Percentiles rank a stretch among this genome's conserved stretches.
Evolutionary conservation across 306 rosid genomes (phyloP).

Genomic region (Begonia loranthoides): DNA sequence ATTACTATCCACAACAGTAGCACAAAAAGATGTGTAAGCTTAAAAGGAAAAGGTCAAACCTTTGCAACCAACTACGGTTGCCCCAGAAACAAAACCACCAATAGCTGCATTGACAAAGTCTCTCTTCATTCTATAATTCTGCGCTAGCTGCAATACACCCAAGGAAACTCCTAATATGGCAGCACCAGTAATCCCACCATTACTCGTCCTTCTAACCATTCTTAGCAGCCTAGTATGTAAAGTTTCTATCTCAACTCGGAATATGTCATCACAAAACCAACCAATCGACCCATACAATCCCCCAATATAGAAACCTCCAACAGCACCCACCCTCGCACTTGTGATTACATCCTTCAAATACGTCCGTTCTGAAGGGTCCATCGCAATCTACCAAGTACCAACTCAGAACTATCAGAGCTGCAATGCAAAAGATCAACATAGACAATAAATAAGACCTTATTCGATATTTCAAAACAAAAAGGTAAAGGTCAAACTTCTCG

Average conservation of each 20-base stretch:
- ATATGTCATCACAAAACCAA: conserved; percentile 91
- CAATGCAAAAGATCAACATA: too few relatives aligned
- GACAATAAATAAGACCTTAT: too few relatives aligned
- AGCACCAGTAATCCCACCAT: conserved; percentile 76
- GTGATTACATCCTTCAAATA: conserved; percentile 75
- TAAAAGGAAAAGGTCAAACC: conserved; percentile 25
- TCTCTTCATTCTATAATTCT: conserved; percentile 71
- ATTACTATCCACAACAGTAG: neutral
- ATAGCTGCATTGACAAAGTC: conserved; percentile 90
- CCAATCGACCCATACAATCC: conserved; percentile 77
- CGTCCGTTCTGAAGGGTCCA: conserved; percentile 75
- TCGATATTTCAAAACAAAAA: too few relatives aligned
- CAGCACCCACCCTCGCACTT: conserved; percentile 84
- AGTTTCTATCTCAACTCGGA: conserved; percentile 99
- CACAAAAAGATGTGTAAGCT: neutral
- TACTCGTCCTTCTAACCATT: conserved; percentile 92
- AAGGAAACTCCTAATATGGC: conserved; percentile 95
- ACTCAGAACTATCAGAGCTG: too few relatives aligned
- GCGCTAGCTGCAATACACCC: conserved; percentile 79
- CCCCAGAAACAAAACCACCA: conserved; percentile 94
- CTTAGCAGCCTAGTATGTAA: too few relatives aligned
- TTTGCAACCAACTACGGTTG: conserved; percentile 77
- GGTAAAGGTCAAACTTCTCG: too few relatives aligned
- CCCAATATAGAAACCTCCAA: conserved; percentile 69
- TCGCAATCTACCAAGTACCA: conserved; percentile 15